phyloP scores from a whole-genome alignment of 805 yeast species.

The Candida rishiriensis region DNA sequence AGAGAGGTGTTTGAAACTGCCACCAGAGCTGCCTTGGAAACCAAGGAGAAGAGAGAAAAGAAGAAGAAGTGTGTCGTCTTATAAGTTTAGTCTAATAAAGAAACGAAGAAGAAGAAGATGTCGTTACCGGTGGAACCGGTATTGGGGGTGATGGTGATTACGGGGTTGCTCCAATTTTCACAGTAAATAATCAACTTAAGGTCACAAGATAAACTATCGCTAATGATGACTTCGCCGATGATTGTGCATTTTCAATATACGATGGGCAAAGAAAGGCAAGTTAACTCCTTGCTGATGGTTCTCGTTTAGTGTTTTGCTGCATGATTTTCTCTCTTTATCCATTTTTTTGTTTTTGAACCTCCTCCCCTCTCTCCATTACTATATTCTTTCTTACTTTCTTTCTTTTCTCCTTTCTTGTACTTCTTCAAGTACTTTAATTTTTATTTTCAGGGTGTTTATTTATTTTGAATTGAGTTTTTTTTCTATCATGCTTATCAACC shows the following conservation, averaged over 20 bases:
- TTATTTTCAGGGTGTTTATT: conserved; percentile 12
- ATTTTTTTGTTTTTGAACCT: background rate
- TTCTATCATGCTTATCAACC: background rate
- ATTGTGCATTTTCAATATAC: no score
- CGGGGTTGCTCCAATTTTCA: no score
- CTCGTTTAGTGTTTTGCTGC: no score
- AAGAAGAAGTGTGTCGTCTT: conserved; percentile 70
- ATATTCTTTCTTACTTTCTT: conserved; percentile 1
- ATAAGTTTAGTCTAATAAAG: conserved; percentile 28
- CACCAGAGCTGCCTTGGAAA: conserved; percentile 81
- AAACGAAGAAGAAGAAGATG: no score
- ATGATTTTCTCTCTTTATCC: conserved; percentile 1
- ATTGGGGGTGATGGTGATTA: no score
- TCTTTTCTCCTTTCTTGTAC: conserved; percentile 5
- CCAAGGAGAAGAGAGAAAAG: conserved; percentile 51
- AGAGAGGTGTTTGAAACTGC: conserved; percentile 91
- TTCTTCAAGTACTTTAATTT: conserved; percentile 3
- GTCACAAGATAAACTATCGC: no score
- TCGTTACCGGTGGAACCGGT: no score
- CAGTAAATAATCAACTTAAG: no score
- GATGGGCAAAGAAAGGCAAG: no score
- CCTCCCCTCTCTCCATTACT: background rate
- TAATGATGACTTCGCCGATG: no score
- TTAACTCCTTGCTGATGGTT: no score
- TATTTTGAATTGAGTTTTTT: conserved; percentile 8